Percentiles rank a stretch among this genome's conserved stretches.
phyloP scores from a whole-genome alignment of 768 basidiomycete genomes.

The Hebeloma cylindrosporum region DNA sequence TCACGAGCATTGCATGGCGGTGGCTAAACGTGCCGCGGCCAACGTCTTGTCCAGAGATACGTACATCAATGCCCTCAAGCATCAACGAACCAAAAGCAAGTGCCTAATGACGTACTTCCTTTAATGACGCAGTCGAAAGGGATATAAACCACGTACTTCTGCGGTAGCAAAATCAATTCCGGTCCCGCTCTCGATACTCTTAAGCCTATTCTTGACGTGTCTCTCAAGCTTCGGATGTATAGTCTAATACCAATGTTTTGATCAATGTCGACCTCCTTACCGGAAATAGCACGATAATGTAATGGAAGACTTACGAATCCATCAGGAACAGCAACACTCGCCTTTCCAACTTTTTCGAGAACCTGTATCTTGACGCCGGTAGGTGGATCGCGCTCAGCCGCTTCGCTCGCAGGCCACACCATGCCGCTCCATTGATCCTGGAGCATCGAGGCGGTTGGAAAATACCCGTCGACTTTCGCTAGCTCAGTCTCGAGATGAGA shows the following conservation, averaged over 20 bases:
- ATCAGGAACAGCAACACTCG: constrained; percentile 60
- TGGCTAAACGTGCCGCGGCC: constrained; percentile 90
- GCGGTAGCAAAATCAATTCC: constrained; percentile 90
- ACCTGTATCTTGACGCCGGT: constrained; percentile 62
- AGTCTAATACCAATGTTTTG: constrained; percentile 54
- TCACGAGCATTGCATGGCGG: constrained; percentile 88
- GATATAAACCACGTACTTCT: constrained; percentile 49
- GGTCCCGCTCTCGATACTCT: constrained; percentile 63
- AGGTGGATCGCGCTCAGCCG: constrained; percentile 53
- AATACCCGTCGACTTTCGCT: constrained; percentile 44
- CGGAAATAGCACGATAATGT: neutral
- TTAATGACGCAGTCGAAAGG: neutral
- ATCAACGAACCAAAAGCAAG: constrained; percentile 87
- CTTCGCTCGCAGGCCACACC: constrained; percentile 59
- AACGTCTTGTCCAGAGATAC: constrained; percentile 93
- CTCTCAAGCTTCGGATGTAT: constrained; percentile 77
- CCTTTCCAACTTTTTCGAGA: constrained; percentile 61
- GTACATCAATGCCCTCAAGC: constrained; percentile 77
- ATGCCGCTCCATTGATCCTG: constrained; percentile 67
- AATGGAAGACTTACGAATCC: constrained; percentile 60
- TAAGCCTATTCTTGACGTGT: constrained; percentile 76
- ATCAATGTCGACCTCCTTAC: constrained; percentile 36
- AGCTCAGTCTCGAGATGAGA: constrained; percentile 64
- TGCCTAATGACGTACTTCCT: constrained; percentile 44
- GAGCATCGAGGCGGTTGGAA: constrained; percentile 54